Base-by-base conservation (phyloP, 345 rosid species). In the Populus simonii region DNA sequence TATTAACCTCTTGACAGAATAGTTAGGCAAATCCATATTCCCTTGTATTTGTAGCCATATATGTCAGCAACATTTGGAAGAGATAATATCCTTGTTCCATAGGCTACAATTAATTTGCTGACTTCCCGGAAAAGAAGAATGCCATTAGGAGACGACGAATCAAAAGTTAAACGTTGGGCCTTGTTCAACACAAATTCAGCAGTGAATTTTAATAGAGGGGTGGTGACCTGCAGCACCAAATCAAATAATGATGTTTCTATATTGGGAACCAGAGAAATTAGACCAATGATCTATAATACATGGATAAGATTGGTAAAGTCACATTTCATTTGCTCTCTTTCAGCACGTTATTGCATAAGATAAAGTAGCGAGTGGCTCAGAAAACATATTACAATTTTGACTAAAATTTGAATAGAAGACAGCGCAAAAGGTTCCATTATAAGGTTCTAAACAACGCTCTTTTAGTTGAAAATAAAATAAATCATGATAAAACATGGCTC, bases 111-210 rank as follows among this genome's bases (percentile, higher is more conserved):
- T 76, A 96, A 74, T 88, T 96, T 96, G 89, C 99, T 96, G 87
- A 92, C 97, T 90, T 96, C 99, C 38, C 99, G 96, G 86, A 96
- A 96, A 74, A 96, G 99, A 74, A 96, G 97, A 86, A 96, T 94
- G 84, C 99, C 99, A 83, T 96, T 94, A 67, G 98, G 97, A 79
- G 99, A 96, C 75, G 98, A 94, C 8, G 98, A 91, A 83, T 94
- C 99, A 86, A 96, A 96, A 71, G 97, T 90, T 80, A 94, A 84
- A 35, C 98, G 95, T 80, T 94, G 98, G 78, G 97, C 89, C 85
- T 96, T 94, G 93, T 96, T 96, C 82, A 90, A 83, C 73, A 94
- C 99, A 79, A 96, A 96, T 88, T 96, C 99, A 76, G 98, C 93
- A 97, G 94, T 90, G 91, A 94, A 96, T 83, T 96, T 94, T 80